phyloP scores from a whole-genome alignment of 163 green algal species.

The Trebouxia gelatinosa region DNA sequence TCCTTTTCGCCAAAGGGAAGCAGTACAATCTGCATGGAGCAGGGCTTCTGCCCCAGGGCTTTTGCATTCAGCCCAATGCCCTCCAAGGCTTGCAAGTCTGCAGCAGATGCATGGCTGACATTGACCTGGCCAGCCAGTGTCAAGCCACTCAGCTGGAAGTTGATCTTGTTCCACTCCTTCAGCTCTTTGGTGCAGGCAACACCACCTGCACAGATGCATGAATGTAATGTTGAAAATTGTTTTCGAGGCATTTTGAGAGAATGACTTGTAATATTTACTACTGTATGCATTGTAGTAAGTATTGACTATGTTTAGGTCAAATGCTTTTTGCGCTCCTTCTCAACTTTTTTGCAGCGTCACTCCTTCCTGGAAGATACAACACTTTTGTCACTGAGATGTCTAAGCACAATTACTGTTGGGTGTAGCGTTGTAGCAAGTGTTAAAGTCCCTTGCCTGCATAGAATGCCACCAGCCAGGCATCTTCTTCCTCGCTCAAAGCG shows the following conservation, averaged over 20 bases:
- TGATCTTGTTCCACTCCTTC: slow-evolving; percentile 29
- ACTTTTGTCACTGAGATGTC: no score
- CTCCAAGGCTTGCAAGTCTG: background rate
- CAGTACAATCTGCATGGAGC: slow-evolving; percentile 45
- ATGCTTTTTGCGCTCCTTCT: background rate
- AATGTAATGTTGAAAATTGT: background rate
- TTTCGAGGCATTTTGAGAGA: background rate
- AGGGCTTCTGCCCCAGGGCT: slow-evolving; percentile 11
- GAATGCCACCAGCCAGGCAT: slow-evolving; percentile 32
- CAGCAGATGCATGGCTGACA: background rate
- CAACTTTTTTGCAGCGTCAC: background rate
- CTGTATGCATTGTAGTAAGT: background rate
- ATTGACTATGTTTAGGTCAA: background rate
- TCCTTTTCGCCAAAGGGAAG: slow-evolving; percentile 50
- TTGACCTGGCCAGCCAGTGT: slow-evolving; percentile 20
- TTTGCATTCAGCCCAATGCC: background rate
- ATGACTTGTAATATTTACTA: background rate
- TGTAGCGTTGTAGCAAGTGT: background rate
- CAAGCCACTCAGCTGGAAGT: slow-evolving; percentile 3
- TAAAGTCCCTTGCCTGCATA: background rate
- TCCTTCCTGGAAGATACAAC: background rate
- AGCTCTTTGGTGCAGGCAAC: slow-evolving; percentile 21
- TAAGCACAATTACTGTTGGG: background rate
- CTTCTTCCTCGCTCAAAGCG: slow-evolving; percentile 16
- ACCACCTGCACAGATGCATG: slow-evolving; percentile 5